Evolutionary conservation across 495 filamentous ascomycete genomes (phyloP).

Genomic region (Penicillium canescens): DNA sequence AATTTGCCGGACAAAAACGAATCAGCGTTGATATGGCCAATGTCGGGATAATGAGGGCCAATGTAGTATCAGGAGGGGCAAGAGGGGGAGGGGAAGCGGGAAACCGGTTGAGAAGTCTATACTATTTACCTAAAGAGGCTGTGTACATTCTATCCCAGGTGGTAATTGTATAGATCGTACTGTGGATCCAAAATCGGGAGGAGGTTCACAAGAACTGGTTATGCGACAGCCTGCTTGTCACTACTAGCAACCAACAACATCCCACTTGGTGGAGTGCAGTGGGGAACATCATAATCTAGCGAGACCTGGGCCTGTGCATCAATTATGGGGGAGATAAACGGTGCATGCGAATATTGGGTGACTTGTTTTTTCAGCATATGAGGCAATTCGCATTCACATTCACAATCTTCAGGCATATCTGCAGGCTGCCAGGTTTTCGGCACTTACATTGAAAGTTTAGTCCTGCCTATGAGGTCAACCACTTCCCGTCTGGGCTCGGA

Average conservation of each 20-base stretch:
- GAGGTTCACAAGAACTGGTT: background rate
- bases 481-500: background rate
- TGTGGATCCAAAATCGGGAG: background rate
- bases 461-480: background rate
- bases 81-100: background rate
- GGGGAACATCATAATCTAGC: background rate
- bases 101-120: too few species aligned
- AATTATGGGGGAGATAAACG: conserved; percentile 2
- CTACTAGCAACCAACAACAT: conserved; percentile 1
- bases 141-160: too few species aligned
- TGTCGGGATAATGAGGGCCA: background rate
- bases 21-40: background rate
- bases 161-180: background rate
- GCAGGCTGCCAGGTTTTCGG: conserved; percentile 2
- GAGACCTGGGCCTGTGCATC: background rate
- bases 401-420: too few species aligned
- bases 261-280: background rate
- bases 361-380: background rate
- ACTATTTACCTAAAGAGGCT: too few species aligned
- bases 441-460: background rate
- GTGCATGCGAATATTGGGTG: background rate
- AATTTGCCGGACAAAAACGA: background rate
- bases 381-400: background rate
- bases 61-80: background rate
- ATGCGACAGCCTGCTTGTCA: background rate